Base-by-base conservation (phyloP, 164 flowering plant species). In the Annona squamosa region DNA sequence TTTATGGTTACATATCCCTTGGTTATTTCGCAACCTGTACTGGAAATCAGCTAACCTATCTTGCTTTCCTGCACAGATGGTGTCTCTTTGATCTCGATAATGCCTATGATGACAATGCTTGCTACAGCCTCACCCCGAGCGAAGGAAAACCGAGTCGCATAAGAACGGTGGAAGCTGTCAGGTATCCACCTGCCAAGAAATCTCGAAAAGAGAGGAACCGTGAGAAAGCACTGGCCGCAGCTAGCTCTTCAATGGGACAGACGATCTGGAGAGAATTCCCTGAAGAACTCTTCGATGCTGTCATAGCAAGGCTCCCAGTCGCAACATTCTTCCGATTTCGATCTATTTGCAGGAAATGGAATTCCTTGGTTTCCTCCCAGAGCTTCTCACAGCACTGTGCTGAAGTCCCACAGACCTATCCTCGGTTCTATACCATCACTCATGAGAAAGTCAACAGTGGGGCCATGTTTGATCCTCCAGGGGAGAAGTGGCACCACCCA, bases 401-500 rank as follows among this genome's bases (percentile, higher is more conserved):
- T 17, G 76, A 86, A 80, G 83, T 90, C 18, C 84, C 84, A 56
- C 87, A 82, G 75, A 56, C 81, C 46, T 78, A 71, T 74, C 91
- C 98, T n/a, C 93, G 99, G 98, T 91, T 93, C 78, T 95, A 88
- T 84, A 88, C 97, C 73, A 86, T 87, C 44, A 87, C 89, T 68
- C 95, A 91, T 73, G 99, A 89, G 67, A 86, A 86, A 71, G 82
- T 79, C 63, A 85, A 81, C 72, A 81, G 85, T 52, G 96, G 97
- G 73, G 88, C 93, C 37, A 82, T 93, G 86, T 95, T 90, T 76
- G 96, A 93, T 72, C 97, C 99, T 46, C 75, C 86, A 59, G 61
- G 65, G 66, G 87, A 85, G 80, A 90, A 91, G 83, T 95, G 99
- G 99, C 87, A 89, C 83, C 91, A 88, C 61, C 96, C 87, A 1